A percentile compares a stretch with the other conserved stretches of the same genome.
These are phyloP conservation scores for Ophiostoma pallidulum DNA, from an alignment of 2,329 filamentous ascomycete genomes.

Conservation along the genomic window DNA sequence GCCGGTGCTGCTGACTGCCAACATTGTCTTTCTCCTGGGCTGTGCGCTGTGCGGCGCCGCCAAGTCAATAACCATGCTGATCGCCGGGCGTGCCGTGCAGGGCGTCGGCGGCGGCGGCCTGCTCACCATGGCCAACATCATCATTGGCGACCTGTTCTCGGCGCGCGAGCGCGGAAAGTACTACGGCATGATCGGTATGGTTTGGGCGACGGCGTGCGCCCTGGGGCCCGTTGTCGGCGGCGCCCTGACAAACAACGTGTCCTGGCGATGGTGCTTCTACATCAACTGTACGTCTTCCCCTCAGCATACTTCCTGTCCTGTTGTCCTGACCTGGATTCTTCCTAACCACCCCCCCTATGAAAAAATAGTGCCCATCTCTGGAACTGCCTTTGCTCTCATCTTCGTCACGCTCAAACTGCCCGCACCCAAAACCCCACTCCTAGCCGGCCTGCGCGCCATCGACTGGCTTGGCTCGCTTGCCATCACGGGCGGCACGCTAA, in stretches of 20 bases:
- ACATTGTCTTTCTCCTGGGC: constrained; percentile 44
- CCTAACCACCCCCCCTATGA: not conserved
- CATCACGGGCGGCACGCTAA: constrained; percentile 55
- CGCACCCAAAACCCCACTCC: constrained; percentile 54
- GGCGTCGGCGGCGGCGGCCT: constrained; percentile 49
- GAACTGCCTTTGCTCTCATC: constrained; percentile 36
- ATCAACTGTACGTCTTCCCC: constrained; percentile 39
- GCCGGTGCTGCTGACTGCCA: constrained; percentile 41
- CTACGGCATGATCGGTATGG: constrained; percentile 18
- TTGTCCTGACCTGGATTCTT: too few species aligned
- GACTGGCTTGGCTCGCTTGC: constrained; percentile 40
- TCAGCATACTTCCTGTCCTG: not conserved
- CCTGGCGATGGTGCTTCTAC: constrained; percentile 61
- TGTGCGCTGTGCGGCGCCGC: constrained; percentile 45
- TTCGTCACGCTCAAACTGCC: constrained; percentile 57
- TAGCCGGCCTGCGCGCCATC: constrained; percentile 53
- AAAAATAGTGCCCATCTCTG: constrained; percentile 22
- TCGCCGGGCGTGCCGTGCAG: constrained; percentile 46
- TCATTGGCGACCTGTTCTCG: constrained; percentile 37
- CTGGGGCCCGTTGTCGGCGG: constrained; percentile 18
- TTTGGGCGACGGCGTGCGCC: constrained; percentile 17
- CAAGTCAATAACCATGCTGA: constrained; percentile 40
- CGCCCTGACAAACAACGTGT: constrained; percentile 15
- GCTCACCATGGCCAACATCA: constrained; percentile 51
- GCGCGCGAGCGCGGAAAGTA: constrained; percentile 18